Evolutionary conservation across 768 basidiomycete genomes (phyloP), one percentile per base, ranked within the genome.

Genomic region (Amanita rimosa): DNA sequence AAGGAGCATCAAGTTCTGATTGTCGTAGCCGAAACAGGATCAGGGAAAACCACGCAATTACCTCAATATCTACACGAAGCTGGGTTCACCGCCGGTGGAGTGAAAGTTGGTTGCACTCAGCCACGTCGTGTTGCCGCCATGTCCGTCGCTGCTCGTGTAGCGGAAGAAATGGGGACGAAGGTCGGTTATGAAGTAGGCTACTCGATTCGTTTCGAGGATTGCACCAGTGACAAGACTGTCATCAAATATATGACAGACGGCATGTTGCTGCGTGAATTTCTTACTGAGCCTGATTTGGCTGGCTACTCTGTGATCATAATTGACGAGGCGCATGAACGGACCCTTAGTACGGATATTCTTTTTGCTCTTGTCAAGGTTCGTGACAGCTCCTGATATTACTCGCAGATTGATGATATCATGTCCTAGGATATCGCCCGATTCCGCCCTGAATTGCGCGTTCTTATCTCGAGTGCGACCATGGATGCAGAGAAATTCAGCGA

Each of bases 231-330:
- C 73, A 97, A 96, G 72, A 99, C 96, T 3, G 85, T 94, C 38
- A 73, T 99, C 60, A 98, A 99, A 67, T 99, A 99, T 67, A 96
- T 99, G 96, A 99, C 96, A 38, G 96, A 99, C 60, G 96, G 96
- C 29, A 98, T 99, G 96, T 73, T 99, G 22, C 69, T 98, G 39
- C 78, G 96, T 59, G 93, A 98, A 65, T 98, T 98, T 66, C 68
- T 99, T 59, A 98, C 96, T 8, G 96, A 99, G 64, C 96, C 96
- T 0, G 91, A 94, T 68, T 67, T 99, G 47, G 95, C 91, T 11
- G 90, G 90, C 3, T 99, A 98, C 62, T 84, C 92, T 41, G 90
- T 85, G 26, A 69, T 99, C 58, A 93, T 99, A 58, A 98, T 99
- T 58, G 96, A 99, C 63, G 96, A 99, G 64, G 96, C 96, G 6